phyloP scores from a whole-genome alignment of 2,329 filamentous ascomycete species.

The Lachnum nothofagi region DNA sequence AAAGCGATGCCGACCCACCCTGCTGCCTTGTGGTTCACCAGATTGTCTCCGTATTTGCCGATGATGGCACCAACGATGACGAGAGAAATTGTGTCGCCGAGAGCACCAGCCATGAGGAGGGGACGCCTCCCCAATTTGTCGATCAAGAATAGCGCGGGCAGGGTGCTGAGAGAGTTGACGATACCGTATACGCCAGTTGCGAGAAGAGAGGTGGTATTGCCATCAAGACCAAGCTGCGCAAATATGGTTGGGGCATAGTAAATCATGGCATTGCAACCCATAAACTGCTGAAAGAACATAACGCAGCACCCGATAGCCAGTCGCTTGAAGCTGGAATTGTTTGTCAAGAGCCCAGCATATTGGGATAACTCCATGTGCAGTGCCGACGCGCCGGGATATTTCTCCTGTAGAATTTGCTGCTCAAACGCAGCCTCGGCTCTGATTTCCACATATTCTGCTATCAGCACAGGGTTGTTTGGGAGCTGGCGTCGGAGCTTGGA shows the following conservation, averaged over 20 bases:
- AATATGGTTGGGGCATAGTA: slow-evolving; percentile 46
- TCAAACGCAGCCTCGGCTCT: slow-evolving; percentile 55
- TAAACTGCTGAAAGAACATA: slow-evolving; percentile 35
- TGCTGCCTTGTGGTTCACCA: slow-evolving; percentile 42
- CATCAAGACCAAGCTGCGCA: slow-evolving; percentile 37
- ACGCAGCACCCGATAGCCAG: slow-evolving; percentile 20
- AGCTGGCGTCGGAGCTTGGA: slow-evolving; percentile 45
- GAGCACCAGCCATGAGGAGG: slow-evolving; percentile 40
- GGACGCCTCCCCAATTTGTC: slow-evolving; percentile 34
- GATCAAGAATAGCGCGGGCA: slow-evolving; percentile 35
- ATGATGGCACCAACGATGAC: slow-evolving; percentile 52
- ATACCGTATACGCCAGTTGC: slow-evolving; percentile 56
- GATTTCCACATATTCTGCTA: slow-evolving; percentile 55
- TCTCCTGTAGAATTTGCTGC: slow-evolving; percentile 45
- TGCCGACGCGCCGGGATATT: slow-evolving; percentile 38
- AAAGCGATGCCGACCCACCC: slow-evolving; percentile 57
- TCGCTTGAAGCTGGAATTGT: slow-evolving; percentile 18
- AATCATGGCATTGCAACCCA: slow-evolving; percentile 26
- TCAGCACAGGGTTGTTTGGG: slow-evolving; percentile 45
- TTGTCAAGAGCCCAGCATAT: slow-evolving; percentile 20
- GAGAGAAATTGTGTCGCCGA: slow-evolving; percentile 48
- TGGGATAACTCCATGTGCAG: slow-evolving; percentile 15
- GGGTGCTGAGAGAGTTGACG: slow-evolving; percentile 44
- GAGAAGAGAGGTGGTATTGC: slow-evolving; percentile 44
- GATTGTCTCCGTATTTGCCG: slow-evolving; percentile 43